Conservation (phyloP, 1,284 basidiomycete genomes). For the Sphaerobolus stellatus region DNA sequence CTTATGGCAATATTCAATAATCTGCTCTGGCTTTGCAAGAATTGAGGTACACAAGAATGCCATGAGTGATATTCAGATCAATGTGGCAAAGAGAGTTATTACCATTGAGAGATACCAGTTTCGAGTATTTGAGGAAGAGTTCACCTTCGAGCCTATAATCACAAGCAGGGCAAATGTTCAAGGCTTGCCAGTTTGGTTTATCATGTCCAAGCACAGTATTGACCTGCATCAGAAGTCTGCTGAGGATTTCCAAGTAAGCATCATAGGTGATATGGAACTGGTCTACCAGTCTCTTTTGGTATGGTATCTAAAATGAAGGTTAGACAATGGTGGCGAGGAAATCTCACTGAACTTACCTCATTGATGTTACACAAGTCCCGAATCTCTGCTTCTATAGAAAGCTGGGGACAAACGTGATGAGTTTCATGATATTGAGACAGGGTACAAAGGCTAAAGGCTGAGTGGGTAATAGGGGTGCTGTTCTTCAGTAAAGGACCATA, state of each 20-base stretch:
- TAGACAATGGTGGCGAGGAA: too few relatives aligned
- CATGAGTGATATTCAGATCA: constrained; percentile 14
- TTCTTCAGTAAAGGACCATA: too few relatives aligned
- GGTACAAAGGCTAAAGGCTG: too few relatives aligned
- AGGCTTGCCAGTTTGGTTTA: constrained; percentile 9
- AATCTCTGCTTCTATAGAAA: too few relatives aligned
- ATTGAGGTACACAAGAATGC: constrained; percentile 15
- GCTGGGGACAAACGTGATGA: too few relatives aligned
- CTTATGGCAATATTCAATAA: constrained; percentile 25
- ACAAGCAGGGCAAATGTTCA: constrained; percentile 25
- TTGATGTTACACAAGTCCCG: too few relatives aligned
- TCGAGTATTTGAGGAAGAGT: constrained; percentile 15
- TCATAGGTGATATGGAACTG: too few relatives aligned
- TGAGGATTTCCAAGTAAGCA: constrained; percentile 15
- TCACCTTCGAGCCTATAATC: constrained; percentile 25
- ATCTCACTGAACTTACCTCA: too few relatives aligned
- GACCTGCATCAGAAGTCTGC: constrained; percentile 1
- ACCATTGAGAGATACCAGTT: constrained; percentile 31
- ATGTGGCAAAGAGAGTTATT: constrained; percentile 36
- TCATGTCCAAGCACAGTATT: constrained; percentile 6
- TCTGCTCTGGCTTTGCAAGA: constrained; percentile 10
- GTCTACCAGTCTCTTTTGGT: too few relatives aligned
- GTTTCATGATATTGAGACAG: too few relatives aligned
- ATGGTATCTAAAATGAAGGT: too few relatives aligned
- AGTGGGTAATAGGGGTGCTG: too few relatives aligned